These are phyloP conservation scores for Ustilago shanxiensis DNA, from an alignment of 1,284 basidiomycete genomes.

Conservation along the genomic window DNA sequence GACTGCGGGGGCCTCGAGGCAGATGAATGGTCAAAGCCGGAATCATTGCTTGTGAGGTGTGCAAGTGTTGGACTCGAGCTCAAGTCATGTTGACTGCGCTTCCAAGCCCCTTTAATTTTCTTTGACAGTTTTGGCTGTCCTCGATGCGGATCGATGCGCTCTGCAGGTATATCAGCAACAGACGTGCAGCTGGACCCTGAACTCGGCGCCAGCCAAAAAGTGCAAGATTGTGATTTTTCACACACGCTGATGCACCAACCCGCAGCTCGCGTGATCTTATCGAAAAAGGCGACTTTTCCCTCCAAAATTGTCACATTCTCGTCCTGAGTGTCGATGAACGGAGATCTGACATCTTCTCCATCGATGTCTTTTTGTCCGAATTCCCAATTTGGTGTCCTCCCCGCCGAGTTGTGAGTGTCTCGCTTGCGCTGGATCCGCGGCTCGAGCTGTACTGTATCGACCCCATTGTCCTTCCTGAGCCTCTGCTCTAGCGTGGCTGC, in stretches of 20 bases:
- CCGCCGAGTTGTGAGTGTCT: too few relatives aligned
- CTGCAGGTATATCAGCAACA: not conserved
- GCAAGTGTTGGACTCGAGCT: not conserved
- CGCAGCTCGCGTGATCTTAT: not conserved
- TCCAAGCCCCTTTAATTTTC: not conserved
- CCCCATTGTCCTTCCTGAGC: not conserved
- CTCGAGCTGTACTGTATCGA: not conserved
- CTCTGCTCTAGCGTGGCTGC: too few relatives aligned
- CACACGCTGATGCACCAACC: too few relatives aligned
- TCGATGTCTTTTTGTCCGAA: too few relatives aligned
- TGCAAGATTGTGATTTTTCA: slow-evolving; percentile 5
- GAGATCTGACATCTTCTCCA: not conserved
- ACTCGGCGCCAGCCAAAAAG: not conserved
- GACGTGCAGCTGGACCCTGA: slow-evolving; percentile 17
- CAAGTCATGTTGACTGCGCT: not conserved
- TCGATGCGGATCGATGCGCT: not conserved
- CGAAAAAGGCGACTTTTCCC: not conserved
- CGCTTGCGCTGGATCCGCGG: not conserved
- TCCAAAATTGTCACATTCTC: not conserved
- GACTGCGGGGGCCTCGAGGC: too few relatives aligned
- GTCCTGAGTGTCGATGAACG: not conserved
- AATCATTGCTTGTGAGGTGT: not conserved
- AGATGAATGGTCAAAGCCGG: too few relatives aligned
- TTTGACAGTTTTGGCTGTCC: too few relatives aligned
- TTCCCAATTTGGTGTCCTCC: too few relatives aligned